Conservation (phyloP, 192 early-diverging fungal species). For the Coemansia biformis region DNA sequence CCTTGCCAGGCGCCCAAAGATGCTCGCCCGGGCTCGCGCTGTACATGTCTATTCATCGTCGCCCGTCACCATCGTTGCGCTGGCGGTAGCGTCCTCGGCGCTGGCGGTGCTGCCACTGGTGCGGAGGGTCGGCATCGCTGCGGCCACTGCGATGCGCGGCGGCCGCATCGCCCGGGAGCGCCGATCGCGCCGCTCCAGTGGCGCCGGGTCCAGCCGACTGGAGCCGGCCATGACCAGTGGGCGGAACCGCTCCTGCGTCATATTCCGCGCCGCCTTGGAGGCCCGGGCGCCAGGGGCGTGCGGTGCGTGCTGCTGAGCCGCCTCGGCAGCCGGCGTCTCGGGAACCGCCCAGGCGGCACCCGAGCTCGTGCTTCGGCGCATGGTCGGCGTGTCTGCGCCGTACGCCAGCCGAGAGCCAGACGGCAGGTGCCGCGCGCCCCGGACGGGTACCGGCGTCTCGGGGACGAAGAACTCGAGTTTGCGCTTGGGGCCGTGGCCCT, state of each 20-base stretch:
- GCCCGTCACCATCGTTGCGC: no score
- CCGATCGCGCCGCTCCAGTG: neutral
- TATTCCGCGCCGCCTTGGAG: neutral
- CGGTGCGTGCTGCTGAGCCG: no score
- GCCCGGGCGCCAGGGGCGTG: no score
- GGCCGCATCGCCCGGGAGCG: neutral
- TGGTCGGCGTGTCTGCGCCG: neutral
- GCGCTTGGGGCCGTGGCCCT: slow-evolving; percentile 3
- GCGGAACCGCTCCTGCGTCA: neutral
- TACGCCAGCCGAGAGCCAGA: neutral
- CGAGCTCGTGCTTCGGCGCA: neutral
- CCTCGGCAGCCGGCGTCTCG: neutral
- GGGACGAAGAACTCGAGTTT: slow-evolving; percentile 6
- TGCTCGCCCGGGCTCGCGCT: no score
- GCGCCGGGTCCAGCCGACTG: neutral
- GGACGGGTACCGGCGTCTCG: slow-evolving; percentile 3
- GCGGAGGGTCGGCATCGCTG: neutral
- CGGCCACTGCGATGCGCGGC: no score
- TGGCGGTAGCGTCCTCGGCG: neutral
- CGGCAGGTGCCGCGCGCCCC: neutral
- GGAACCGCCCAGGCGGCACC: neutral
- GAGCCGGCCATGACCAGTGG: slow-evolving; percentile 3
- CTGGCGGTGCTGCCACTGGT: neutral
- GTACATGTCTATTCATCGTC: no score
- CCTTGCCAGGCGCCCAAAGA: neutral